Base-by-base conservation (phyloP, 495 filamentous ascomycete genomes). In the Gamarada debralockiae region DNA sequence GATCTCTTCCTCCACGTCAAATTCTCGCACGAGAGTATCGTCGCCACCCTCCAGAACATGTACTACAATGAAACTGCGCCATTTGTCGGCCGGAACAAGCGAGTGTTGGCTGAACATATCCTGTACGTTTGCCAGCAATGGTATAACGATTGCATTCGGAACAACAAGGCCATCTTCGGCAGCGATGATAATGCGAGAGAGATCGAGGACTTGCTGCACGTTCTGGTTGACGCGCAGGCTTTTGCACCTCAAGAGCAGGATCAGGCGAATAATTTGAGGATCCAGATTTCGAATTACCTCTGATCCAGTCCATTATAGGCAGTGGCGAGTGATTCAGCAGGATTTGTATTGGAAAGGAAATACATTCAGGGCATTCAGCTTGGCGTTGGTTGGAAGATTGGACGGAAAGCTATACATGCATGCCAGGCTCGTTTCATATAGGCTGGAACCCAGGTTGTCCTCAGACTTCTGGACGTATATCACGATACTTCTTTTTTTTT, bases 41-140 rank as follows among this genome's bases (percentile, higher is more conserved):
- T 89, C 58, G 73, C 82, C 15, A 82, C 90, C 31, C 77, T 98
- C 7, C 93, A 97, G 64, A 71, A 72, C 27, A 84, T 95, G 74
- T 91, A 85, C 63, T 92, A 92, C 67, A 79, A 82, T 37, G 84
- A 95, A 57, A 87, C 93, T 62, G 74, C 83, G 6, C 93, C 95
- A 0, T 97, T 96, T 68, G 77, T 80, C 20, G 87, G 84, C 5
- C 64, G 71, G 0, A 82, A 81, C 45, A 77, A 79, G 44, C 73
- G 71, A n/a, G 69, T 75, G 48, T 67, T 89, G 17, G 82, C 81
- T 24, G 69, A 69, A 34, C 81, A 88, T 57, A 76, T 89, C 13
- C 63, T 85, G 1, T 82, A 87, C 61, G 66, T 87, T 18, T 66
- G 80, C 13, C 62, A 77, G 29, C 65, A 69, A 29, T 92, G 87